Evolutionary conservation across 306 rosid genomes (phyloP), one percentile per base, ranked within the genome.

Genomic region (Datisca glomerata): DNA sequence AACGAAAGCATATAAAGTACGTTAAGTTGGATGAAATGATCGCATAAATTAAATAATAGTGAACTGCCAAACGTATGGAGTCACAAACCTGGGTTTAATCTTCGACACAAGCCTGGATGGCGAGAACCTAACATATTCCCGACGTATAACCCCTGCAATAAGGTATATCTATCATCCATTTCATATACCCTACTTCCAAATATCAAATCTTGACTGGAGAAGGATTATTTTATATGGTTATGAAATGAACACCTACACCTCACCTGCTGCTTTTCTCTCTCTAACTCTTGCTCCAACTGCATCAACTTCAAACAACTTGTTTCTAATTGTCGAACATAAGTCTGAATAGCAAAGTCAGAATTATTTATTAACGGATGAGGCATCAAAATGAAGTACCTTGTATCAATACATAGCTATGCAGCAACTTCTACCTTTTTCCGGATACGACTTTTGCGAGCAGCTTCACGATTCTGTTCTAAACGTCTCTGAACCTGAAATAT

Each of bases 321-420:
- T 70, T 86, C 94, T 60, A 91, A 60, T 64, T 91, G 92, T 56
- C 75, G 73, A 44, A 91, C 98, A 73, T 91, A 91, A 41, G 83
- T 94, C 98, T 91, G 29, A 49, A 56, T 37, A 45, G 12, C 63
- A 43, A 6, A 19, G 10, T 15, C 24, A 3, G 21, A 44, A 22
- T 44, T 38, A n/a, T n/a, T n/a, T n/a, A n/a, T n/a, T n/a, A n/a
- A n/a, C n/a, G n/a, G n/a, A n/a, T n/a, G n/a, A n/a, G n/a, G n/a
- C n/a, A n/a, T n/a, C n/a, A n/a, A n/a, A n/a, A n/a, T n/a, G n/a
- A n/a, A n/a, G n/a, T n/a, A n/a, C n/a, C n/a, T n/a, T n/a, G n/a
- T n/a, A n/a, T n/a, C n/a, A n/a, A n/a, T n/a, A n/a, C n/a, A n/a
- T n/a, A n/a, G n/a, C n/a, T n/a, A n/a, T n/a, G n/a, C n/a, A n/a